A percentile compares a stretch with the other conserved stretches of the same genome.
phyloP scores from a whole-genome alignment of 2,329 filamentous ascomycete genomes.

The Chrysoporthe puriensis region DNA sequence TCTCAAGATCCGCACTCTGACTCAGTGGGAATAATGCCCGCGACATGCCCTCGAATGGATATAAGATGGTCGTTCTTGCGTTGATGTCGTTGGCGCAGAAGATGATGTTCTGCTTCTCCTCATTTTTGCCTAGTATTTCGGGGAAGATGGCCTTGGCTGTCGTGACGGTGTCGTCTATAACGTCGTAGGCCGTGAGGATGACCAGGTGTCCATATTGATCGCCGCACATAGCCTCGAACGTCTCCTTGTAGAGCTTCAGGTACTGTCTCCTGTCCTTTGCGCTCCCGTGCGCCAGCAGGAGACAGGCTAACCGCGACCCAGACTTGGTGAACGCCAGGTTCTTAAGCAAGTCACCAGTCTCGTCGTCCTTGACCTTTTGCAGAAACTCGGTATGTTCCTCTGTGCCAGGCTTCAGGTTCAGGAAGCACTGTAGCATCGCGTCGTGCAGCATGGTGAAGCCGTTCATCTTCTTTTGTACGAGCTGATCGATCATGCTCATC shows the following conservation, averaged over 20 bases:
- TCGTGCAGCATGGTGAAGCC: conserved; percentile 98
- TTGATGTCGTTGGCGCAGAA: conserved; percentile 67
- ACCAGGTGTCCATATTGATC: conserved; percentile 80
- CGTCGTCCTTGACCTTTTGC: conserved; percentile 88
- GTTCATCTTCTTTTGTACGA: conserved; percentile 95
- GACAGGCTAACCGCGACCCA: conserved; percentile 78
- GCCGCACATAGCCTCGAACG: conserved; percentile 79
- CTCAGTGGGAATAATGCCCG: conserved; percentile 64
- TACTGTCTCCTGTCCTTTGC: conserved; percentile 94
- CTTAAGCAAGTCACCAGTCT: conserved; percentile 86
- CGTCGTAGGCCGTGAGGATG: conserved; percentile 83
- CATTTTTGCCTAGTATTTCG: conserved; percentile 78
- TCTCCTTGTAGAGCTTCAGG: conserved; percentile 85
- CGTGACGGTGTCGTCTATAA: conserved; percentile 92
- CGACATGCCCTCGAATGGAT: conserved; percentile 74
- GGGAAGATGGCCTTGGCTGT: conserved; percentile 84
- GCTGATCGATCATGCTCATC: conserved; percentile 83
- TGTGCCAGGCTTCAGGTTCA: conserved; percentile 75
- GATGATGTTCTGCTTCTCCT: conserved; percentile 67
- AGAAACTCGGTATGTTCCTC: conserved; percentile 86
- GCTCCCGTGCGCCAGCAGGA: conserved; percentile 80
- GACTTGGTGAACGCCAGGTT: conserved; percentile 96
- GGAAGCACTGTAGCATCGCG: conserved; percentile 95
- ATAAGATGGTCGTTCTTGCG: conserved; percentile 71
- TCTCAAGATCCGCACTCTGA: conserved; percentile 67